Base-by-base conservation (phyloP, 306 rosid genomes). In the Alnus glutinosa region DNA sequence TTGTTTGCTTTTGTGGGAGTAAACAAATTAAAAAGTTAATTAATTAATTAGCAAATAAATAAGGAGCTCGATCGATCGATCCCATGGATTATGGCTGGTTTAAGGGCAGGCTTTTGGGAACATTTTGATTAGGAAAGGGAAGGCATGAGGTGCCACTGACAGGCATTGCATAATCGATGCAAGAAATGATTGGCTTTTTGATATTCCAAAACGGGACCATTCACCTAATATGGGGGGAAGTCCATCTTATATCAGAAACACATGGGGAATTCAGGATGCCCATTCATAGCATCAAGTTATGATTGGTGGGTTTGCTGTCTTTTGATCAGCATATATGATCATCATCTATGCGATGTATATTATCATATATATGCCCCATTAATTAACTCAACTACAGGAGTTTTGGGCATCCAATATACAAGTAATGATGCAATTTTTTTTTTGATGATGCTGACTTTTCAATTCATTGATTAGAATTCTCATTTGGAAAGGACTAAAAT, bases 171-270 rank as follows among this genome's bases (percentile, higher is more conserved):
- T 42, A 67, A 42, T 67, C 13, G 72, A 67, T 67, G 34, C 34
- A 34, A 10, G 51, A 42, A 67, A 67, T 67, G 51, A 67, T 67
- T 67, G 72, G 72, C 72, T 39, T 67, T 67, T 42, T 39, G 14
- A 67, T 39, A 67, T 67, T 67, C 50, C 72, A 67, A 42, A 32
- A 67, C 18, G 51, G 72, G 72, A 67, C 72, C 72, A 42, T 67
- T 42, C 50, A 42, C 51, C 72, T 67, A 67, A 39, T n/a, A 39
- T 12, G 51, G 15, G 3, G 32, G 15, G 15, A 67, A 67, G 15
- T 42, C 71, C 51, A 67, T 67, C 30, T 67, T 39, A 16, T n/a
- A 44, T 67, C 32, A 67, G 72, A 67, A 67, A 67, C 23, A 39
- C 72, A 39, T 18, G 71, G 15, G 46, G 7, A 5, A 42, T 42